Base-by-base conservation (phyloP, 2,329 filamentous ascomycete genomes). In the Arthrobotrys iridis region DNA sequence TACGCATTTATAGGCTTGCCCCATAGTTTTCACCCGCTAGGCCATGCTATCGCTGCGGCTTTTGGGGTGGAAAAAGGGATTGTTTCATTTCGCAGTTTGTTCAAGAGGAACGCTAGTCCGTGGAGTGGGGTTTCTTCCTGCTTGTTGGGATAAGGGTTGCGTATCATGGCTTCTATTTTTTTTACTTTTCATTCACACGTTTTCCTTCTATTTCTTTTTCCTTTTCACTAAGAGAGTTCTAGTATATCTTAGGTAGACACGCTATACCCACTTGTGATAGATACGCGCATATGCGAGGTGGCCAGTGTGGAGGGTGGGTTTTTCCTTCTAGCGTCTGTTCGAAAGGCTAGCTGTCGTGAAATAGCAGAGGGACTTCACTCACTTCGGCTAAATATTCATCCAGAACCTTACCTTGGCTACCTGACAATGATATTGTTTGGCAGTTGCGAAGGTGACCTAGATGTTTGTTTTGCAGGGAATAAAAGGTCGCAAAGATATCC, bases 301-400 rank as follows among this genome's bases (percentile, higher is more conserved):
- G 60, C 66, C 15, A 48, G 33, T 50, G 43, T 45, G 55, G 66
- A 48, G 59, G 15, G 43, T 35, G 30, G 15, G 40, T 45, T 46
- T 43, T 35, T 55, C 13, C 18, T 50, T 40, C 15, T 37, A 26
- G 26, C 33, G 20, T 26, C 18, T 35, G 28, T 48, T 37, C 43
- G 18, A 35, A n/a, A 26, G 43, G 11, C 13, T 50, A 45, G 7
- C 30, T 15, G 50, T 55, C 64, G 52, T 55, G 45, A 59, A 68
- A 55, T 50, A 40, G 15, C 41, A 63, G 18, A 59, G 41, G 64
- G 33, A 58, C 41, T 35, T 62, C 11, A 58, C 52, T 73, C 22
- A 10, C 50, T 37, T 55, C 68, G 68, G 68, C 68, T 73, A 73
- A 73, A 73, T 73, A 65, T 64, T 65, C 41, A 65, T 45, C 50